A percentile compares a stretch with the other conserved stretches of the same genome.
These are phyloP conservation scores for Elsinoe perseae DNA, from an alignment of 2,329 filamentous ascomycete species.

Conservation along the genomic window DNA sequence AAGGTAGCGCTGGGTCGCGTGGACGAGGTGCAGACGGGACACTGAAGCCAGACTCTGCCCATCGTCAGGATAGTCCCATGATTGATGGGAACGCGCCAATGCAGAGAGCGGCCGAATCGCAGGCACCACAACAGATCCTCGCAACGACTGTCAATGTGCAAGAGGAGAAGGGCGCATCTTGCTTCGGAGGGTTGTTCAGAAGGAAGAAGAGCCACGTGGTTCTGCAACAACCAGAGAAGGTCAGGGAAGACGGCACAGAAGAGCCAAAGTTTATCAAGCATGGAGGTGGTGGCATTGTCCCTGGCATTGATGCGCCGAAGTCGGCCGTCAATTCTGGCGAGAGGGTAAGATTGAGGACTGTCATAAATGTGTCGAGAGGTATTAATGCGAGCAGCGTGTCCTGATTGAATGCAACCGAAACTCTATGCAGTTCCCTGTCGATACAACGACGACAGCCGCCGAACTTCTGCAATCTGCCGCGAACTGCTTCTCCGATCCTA, in stretches of 20 bases:
- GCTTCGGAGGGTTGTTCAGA: conserved; percentile 32
- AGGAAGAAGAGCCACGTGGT: conserved; percentile 25
- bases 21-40: not conserved
- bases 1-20: not conserved
- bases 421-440: conserved; percentile 63
- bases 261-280: conserved; percentile 32
- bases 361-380: conserved; percentile 13
- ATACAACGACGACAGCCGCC: conserved; percentile 61
- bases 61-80: conserved; percentile 14
- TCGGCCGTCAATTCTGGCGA: conserved; percentile 76
- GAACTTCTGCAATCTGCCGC: conserved; percentile 66
- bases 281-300: conserved; percentile 42
- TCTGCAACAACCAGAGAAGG: conserved; percentile 17
- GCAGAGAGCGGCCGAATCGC: not conserved
- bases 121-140: conserved; percentile 25
- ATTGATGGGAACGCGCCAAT: not conserved
- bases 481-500: conserved; percentile 53
- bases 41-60: not conserved
- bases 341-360: conserved; percentile 48
- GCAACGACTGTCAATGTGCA: conserved; percentile 26
- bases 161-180: conserved; percentile 22
- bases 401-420: conserved; percentile 64
- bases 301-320: conserved; percentile 64
- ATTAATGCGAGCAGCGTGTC: conserved; percentile 51
- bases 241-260: conserved; percentile 16